Base-by-base conservation (phyloP, 2,329 filamentous ascomycete genomes). In the Alternaria atra region DNA sequence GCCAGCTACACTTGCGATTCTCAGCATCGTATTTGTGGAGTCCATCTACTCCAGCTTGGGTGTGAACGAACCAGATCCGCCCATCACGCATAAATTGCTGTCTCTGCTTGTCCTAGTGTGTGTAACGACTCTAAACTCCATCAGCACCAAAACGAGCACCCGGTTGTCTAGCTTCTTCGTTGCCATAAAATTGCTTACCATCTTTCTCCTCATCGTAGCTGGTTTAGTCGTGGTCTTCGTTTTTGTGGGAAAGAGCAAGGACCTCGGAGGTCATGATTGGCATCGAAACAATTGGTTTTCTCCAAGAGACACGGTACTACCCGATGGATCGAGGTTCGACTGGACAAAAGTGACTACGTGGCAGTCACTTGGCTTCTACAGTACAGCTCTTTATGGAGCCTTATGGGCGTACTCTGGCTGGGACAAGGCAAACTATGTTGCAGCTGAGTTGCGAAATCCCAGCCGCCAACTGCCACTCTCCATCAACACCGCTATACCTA, bases 1-100 rank as follows among this genome's bases (percentile, higher is more conserved):
- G 87, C 88, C 88, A 0, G 86, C 87, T 0, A 89, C 87, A 0
- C 79, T 89, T 37, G 87, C 87, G 1, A 90, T 90, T 57, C 79
- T 90, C 17, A 84, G 84, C 68, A 89, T 90, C 64, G 87, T 89
- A 17, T 90, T 90, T 65, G 83, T 81, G 7, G 79, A 83, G 63
- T 67, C 61, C 20, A 70, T 79, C 7, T 80, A 82, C 46, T 74
- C 80, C 15, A 71, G 87, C 23, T 83, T 89, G 71, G 88, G 83
- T 64, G 83, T 88, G 27, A 87, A 84, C 73, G 85, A 86, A 2
- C 83, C 86, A 0, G 83, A 82, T 0, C 83, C 84, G 30, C 72
- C 72, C 6, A 73, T 77, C 52, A 72, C 74, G 25, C 73, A 79
- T 73, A 84, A 68, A 80, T 80, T 52, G 73, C 64, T 61, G 72